Evolutionary conservation across 2,329 filamentous ascomycete species (phyloP).

Genomic region (Aureobasidium sp.): DNA sequence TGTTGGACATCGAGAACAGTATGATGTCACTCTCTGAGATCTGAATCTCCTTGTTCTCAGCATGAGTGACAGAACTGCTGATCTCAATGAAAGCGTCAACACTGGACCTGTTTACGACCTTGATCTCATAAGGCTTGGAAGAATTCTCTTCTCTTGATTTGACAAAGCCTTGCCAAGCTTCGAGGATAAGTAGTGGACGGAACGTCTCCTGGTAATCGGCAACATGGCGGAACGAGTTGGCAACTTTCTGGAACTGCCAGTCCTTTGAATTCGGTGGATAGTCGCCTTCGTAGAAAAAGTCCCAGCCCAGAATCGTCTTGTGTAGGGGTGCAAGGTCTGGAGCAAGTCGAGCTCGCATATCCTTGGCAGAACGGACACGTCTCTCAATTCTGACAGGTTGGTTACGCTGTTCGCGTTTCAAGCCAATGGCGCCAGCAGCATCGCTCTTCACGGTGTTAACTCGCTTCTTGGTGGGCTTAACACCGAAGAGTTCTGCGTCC

Average conservation of each 20-base stretch:
- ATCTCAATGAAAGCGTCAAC: slow-evolving; percentile 93
- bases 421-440: slow-evolving; percentile 21
- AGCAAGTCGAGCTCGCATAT: slow-evolving; percentile 86
- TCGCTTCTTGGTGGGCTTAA: slow-evolving; percentile 34
- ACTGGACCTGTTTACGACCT: slow-evolving; percentile 75
- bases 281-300: slow-evolving; percentile 84
- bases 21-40: slow-evolving; percentile 83
- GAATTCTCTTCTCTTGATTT: slow-evolving; percentile 80
- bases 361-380: slow-evolving; percentile 73
- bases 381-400: slow-evolving; percentile 79
- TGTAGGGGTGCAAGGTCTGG: slow-evolving; percentile 83
- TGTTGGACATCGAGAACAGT: slow-evolving; percentile 65
- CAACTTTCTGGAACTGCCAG: slow-evolving; percentile 65
- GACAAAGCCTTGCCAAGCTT: slow-evolving; percentile 93
- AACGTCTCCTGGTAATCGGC: slow-evolving; percentile 81
- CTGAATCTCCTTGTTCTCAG: slow-evolving; percentile 60
- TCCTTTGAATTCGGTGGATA: slow-evolving; percentile 67
- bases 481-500: slow-evolving; percentile 59
- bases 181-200: slow-evolving; percentile 78
- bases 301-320: slow-evolving; percentile 81
- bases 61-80: slow-evolving; percentile 67
- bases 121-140: slow-evolving; percentile 75
- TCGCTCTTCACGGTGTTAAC: slow-evolving; percentile 27
- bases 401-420: slow-evolving; percentile 42
- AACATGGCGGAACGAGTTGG: slow-evolving; percentile 67